Base-by-base conservation (phyloP, 2,329 filamentous ascomycete genomes). In the Neonectria hederae region DNA sequence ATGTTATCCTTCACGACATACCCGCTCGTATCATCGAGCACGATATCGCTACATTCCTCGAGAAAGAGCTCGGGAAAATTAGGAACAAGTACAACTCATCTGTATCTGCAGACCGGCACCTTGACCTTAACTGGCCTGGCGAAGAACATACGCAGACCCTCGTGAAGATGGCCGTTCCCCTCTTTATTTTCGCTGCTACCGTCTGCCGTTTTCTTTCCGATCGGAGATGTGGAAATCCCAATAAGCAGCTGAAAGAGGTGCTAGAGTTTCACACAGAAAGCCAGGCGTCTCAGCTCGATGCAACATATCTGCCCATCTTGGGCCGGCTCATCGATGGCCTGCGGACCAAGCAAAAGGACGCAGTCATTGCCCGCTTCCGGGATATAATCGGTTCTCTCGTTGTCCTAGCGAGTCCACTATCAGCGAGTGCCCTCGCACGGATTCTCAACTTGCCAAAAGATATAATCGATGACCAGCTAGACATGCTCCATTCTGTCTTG, bases 1-100 rank as follows among this genome's bases (percentile, higher is more conserved):
- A 72, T 49, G 0, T 75, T 77, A 66, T 75, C 10, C 76, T 83
- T 2, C 78, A 83, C 22, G 66, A 81, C 6, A 75, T 82, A 32
- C 58, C 72, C 0, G 11, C 65, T 11, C 24, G 54, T 0, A 53
- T 76, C 0, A 72, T 83, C 7, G 8, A 51, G 13, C n/a, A 49
- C 9, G 35, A 58, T 11, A 58, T 58, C 7, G 7, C 10, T 5
- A 14, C 24, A 1, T 51, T 22, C 17, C 24, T 58, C 8, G 14
- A 35, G 6, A 4, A 43, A 7, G 30, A 55, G 21, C 19, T 48
- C 11, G 24, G 2, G 9, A 19, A 4, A 30, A 30, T 30, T 5
- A 28, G 10, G 24, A 30, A 4, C 5, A 26, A 49, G 14, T 49
- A 30, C 8, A 49, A 49, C 11, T 5, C 17, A 17, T 49, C 24